Evolutionary conservation across 164 flowering plant species (phyloP).

Genomic region (Chimonanthus praecox): DNA sequence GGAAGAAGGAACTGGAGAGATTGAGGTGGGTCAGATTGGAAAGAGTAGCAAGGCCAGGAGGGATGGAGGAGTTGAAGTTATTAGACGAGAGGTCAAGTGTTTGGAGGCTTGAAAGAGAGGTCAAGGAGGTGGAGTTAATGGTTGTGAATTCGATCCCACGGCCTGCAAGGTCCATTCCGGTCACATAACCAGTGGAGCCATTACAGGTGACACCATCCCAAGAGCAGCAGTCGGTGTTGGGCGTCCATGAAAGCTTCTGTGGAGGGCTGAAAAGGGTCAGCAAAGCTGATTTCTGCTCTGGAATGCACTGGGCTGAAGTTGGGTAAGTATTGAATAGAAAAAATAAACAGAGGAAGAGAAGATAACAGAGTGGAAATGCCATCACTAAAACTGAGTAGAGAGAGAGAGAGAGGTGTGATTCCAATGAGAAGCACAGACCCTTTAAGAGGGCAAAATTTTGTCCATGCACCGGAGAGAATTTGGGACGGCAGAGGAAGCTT

Average conservation of each 20-base stretch:
- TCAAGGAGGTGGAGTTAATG: background rate
- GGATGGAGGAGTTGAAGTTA: slow-evolving; percentile 30
- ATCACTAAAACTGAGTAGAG: slow-evolving; percentile 15
- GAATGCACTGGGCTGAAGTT: slow-evolving; percentile 19
- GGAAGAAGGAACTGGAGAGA: slow-evolving; percentile 41
- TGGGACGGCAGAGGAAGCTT: background rate
- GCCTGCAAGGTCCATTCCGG: slow-evolving; percentile 22
- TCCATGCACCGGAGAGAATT: background rate
- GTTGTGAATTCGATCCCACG: slow-evolving; percentile 12
- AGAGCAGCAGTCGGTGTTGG: slow-evolving; percentile 23
- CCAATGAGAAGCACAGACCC: background rate
- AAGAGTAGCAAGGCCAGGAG: slow-evolving; percentile 27
- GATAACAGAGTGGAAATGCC: slow-evolving; percentile 14
- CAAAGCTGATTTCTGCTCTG: slow-evolving; percentile 21
- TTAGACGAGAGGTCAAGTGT: slow-evolving; percentile 35
- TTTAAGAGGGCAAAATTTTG: background rate
- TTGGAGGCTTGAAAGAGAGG: slow-evolving; percentile 12
- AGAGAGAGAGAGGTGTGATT: slow-evolving; percentile 23
- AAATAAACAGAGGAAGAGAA: slow-evolving; percentile 7
- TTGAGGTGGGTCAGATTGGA: slow-evolving; percentile 32
- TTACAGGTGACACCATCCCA: slow-evolving; percentile 41
- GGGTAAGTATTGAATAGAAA: slow-evolving; percentile 3
- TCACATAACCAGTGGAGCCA: slow-evolving; percentile 20
- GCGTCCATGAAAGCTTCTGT: slow-evolving; percentile 29
- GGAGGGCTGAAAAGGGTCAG: slow-evolving; percentile 8